Base-by-base conservation (phyloP, 192 early-diverging fungal genomes). In the Irineochytrium annulatum region DNA sequence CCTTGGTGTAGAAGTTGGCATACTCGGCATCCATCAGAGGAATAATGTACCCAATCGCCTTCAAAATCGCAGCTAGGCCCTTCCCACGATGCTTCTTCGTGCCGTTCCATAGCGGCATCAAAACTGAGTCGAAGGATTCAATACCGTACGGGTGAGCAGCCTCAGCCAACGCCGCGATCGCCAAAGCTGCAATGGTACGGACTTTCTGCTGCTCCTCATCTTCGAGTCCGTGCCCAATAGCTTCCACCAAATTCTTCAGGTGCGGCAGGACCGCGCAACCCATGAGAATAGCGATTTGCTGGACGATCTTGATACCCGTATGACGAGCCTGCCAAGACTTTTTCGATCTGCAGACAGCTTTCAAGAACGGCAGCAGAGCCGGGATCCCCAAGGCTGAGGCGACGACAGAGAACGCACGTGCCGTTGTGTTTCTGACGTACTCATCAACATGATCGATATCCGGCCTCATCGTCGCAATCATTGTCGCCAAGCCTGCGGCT, bases 401-500 rank as follows among this genome's bases (percentile, higher is more conserved):
- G 20, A 99, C 95, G 1, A 99, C 95, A 0, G 94, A 88, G 66
- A 99, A 93, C 6, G 97, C 97, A 34, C 93, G 87, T 3, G 97
- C 92, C 0, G 95, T 98, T 8, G 95, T 98, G 73, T 97, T 98
- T 58, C 97, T 85, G 16, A 99, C 94, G 60, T 94, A 98, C 75
- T 98, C 97, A 74, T 99, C 94, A 1, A 80, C 82, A 63, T 98
- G 92, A 70, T 99, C 95, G 62, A 99, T 95, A 72, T 97, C 95
- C 3, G 95, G 94, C n/a, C 95, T 88, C 97, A 99, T 94, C 8
- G 92, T 93, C 24, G 95, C 86, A 60, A 99, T 94, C 97, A 99
- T 98, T 30, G 93, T 92, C 3, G 93, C 87, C 45, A 99, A 76
- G 43, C 97, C 97, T 0, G 93, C 97, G 3, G 97, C 97, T 67